phyloP scores from a whole-genome alignment of 306 rosid genomes.

The Abrus precatorius region DNA sequence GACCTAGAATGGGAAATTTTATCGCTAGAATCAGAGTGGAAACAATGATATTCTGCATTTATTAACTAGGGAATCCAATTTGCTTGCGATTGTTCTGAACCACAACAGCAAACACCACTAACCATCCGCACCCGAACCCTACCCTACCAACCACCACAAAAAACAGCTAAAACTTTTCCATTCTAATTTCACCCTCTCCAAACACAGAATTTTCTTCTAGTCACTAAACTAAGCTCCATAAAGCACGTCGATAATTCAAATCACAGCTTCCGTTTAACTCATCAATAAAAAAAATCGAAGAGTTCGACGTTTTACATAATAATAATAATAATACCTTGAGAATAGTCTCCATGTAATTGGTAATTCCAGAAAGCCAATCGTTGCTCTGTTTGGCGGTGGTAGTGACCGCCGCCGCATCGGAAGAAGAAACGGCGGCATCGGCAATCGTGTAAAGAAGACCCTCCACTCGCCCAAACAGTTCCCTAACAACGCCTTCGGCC shows the following conservation, averaged over 20 bases:
- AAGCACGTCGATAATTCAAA: slow-evolving; percentile 14
- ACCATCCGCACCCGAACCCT: not conserved
- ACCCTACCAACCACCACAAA: too few relatives aligned
- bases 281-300: slow-evolving; percentile 8
- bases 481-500: slow-evolving; percentile 59
- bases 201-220: not conserved
- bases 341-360: slow-evolving; percentile 78
- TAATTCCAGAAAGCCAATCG: slow-evolving; percentile 94
- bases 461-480: slow-evolving; percentile 74
- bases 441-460: slow-evolving; percentile 83
- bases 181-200: slow-evolving; percentile 6
- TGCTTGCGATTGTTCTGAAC: not conserved
- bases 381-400: slow-evolving; percentile 65
- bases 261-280: slow-evolving; percentile 3
- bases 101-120: slow-evolving; percentile 12
- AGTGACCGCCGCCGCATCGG: slow-evolving; percentile 59
- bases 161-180: slow-evolving; percentile 8
- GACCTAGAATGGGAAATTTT: slow-evolving; percentile 6
- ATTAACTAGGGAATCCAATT: not conserved
- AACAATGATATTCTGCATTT: slow-evolving; percentile 20
- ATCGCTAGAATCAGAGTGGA: not conserved
- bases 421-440: slow-evolving; percentile 79
- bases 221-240: not conserved
- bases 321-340: slow-evolving; percentile 66
- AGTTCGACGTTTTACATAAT: not conserved